phyloP scores from a whole-genome alignment of 345 rosid genomes.

The Citrus hindsii region DNA sequence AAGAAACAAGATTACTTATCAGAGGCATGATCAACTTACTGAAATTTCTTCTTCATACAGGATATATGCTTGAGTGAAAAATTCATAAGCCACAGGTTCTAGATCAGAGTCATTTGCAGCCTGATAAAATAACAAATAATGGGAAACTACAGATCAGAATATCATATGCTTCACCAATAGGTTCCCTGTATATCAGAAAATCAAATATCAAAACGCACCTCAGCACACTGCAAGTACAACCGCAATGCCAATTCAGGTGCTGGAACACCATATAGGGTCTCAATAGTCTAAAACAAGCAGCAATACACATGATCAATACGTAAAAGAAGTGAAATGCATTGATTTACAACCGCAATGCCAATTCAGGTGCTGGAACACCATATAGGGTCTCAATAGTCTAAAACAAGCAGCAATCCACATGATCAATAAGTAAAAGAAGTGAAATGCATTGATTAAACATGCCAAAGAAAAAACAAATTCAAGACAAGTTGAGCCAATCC shows the following conservation, averaged over 20 bases:
- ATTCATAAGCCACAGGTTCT: constrained; percentile 96
- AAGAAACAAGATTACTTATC: background rate
- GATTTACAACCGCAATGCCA: constrained; percentile 42
- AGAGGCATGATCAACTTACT: constrained; percentile 47
- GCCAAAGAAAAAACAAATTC: background rate
- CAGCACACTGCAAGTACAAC: constrained; percentile 94
- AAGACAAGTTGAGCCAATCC: background rate
- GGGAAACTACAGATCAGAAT: background rate
- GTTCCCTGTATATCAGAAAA: background rate
- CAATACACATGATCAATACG: background rate
- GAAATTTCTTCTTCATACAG: constrained; percentile 96
- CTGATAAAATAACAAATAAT: constrained; percentile 37
- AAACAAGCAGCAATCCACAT: constrained; percentile 8
- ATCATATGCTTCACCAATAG: background rate
- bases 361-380: constrained; percentile 79
- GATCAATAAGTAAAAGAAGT: background rate
- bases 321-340: background rate
- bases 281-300: constrained; percentile 60
- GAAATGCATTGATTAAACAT: background rate
- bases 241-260: constrained; percentile 86
- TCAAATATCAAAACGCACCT: constrained; percentile 45
- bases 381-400: constrained; percentile 84
- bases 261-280: constrained; percentile 71
- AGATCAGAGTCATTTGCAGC: constrained; percentile 95
- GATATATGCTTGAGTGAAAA: constrained; percentile 98